A percentile compares a stretch with the other conserved stretches of the same genome.
phyloP scores from a whole-genome alignment of 2,329 filamentous ascomycete species.

The Cladorrhinum sp. region DNA sequence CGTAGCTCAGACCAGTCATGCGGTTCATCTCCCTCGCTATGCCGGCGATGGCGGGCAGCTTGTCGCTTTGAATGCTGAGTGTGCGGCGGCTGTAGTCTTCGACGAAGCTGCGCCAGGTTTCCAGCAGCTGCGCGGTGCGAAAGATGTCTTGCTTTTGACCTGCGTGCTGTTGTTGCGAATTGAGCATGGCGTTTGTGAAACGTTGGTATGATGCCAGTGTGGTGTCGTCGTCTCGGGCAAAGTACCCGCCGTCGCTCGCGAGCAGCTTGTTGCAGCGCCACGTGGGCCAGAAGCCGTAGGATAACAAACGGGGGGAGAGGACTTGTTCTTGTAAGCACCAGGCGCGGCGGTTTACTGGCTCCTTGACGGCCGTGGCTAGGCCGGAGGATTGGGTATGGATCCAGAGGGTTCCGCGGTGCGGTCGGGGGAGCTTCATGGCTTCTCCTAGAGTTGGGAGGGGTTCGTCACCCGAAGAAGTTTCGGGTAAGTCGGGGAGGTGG shows the following conservation, averaged over 20 bases:
- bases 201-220: background rate
- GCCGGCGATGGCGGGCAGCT: constrained; percentile 16
- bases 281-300: constrained; percentile 9
- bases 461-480: too few relatives aligned
- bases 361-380: background rate
- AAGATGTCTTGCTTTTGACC: background rate
- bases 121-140: background rate
- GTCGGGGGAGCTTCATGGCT: background rate
- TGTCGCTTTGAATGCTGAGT: constrained; percentile 7
- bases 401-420: background rate
- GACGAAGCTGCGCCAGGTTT: constrained; percentile 8
- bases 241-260: constrained; percentile 12
- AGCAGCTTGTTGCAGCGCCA: constrained; percentile 4
- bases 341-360: constrained; percentile 3
- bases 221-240: background rate
- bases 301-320: constrained; percentile 11
- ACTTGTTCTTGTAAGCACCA: constrained; percentile 16
- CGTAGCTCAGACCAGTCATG: constrained; percentile 5
- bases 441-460: background rate
- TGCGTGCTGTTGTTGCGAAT: background rate
- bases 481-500: background rate
- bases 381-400: constrained; percentile 1
- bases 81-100: constrained; percentile 11
- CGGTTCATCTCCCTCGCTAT: constrained; percentile 9
- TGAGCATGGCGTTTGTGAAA: constrained; percentile 3